Conservation (phyloP, 345 rosid species). For the Clausena lansium region DNA sequence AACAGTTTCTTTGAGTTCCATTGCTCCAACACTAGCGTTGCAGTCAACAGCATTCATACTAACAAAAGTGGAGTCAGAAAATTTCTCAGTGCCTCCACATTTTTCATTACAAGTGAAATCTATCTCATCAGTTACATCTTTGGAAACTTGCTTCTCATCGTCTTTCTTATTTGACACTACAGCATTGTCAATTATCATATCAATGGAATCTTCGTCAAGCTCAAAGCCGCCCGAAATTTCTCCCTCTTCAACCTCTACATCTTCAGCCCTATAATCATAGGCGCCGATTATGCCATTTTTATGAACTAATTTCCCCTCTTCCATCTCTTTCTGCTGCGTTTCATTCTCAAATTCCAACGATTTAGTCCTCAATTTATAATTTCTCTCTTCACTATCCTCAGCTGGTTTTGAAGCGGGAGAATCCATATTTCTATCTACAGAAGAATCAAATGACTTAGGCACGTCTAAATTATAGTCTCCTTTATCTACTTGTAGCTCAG, state of each 20-base stretch:
- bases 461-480: slow-evolving; percentile 17
- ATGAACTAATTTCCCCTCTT: slow-evolving; percentile 23
- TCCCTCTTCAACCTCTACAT: slow-evolving; percentile 54
- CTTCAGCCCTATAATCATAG: slow-evolving; percentile 28
- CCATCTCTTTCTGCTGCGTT: slow-evolving; percentile 36
- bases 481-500: slow-evolving; percentile 25
- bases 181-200: slow-evolving; percentile 29
- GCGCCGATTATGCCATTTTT: slow-evolving; percentile 17
- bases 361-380: slow-evolving; percentile 8
- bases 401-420: slow-evolving; percentile 29
- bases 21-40: not conserved
- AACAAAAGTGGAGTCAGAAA: slow-evolving; percentile 14
- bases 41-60: slow-evolving; percentile 1
- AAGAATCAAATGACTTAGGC: slow-evolving; percentile 12
- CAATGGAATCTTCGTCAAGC: slow-evolving; percentile 15
- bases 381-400: slow-evolving; percentile 10
- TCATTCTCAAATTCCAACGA: slow-evolving; percentile 17
- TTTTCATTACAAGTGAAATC: slow-evolving; percentile 18
- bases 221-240: slow-evolving; percentile 48
- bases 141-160: slow-evolving; percentile 30
- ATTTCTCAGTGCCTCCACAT: slow-evolving; percentile 13
- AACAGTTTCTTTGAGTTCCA: slow-evolving; percentile 18
- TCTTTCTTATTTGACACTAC: slow-evolving; percentile 20
- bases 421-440: slow-evolving; percentile 4
- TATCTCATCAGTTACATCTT: slow-evolving; percentile 17